Conservation (phyloP, 1,284 basidiomycete genomes). For the Austroboletus olivaceoglutinosus region DNA sequence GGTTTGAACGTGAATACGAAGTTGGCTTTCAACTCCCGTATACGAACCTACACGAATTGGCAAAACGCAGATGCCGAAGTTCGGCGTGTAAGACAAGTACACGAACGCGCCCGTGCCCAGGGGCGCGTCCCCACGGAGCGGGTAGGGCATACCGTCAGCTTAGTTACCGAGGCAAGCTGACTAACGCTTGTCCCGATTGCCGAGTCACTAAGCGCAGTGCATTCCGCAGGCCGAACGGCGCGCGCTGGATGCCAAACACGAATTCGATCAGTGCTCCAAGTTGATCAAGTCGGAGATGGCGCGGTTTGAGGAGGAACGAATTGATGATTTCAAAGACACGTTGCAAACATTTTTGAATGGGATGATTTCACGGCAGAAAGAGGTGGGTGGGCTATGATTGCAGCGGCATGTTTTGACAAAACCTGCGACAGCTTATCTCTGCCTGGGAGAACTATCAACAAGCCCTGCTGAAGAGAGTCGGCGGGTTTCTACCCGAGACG, state of each 20-base stretch:
- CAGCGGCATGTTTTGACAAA: background rate
- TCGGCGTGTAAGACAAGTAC: conserved; percentile 64
- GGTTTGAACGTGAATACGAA: conserved; percentile 28
- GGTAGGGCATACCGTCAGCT: conserved; percentile 63
- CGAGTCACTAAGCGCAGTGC: conserved; percentile 1
- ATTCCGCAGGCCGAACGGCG: conserved; percentile 68
- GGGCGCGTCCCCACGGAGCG: conserved; percentile 68
- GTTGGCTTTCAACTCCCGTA: conserved; percentile 84
- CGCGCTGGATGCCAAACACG: conserved; percentile 75
- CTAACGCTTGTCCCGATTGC: background rate
- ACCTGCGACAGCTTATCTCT: conserved; percentile 52
- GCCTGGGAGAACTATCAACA: conserved; percentile 78
- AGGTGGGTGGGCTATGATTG: conserved; percentile 47
- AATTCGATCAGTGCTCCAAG: conserved; percentile 86
- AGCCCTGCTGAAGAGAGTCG: conserved; percentile 50
- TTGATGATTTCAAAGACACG: conserved; percentile 83
- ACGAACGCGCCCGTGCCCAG: conserved; percentile 80
- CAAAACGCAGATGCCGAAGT: conserved; percentile 78
- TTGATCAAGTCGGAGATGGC: conserved; percentile 89
- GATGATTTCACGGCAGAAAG: conserved; percentile 79
- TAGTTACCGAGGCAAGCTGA: conserved; percentile 70
- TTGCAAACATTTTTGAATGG: conserved; percentile 78
- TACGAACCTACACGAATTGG: conserved; percentile 81
- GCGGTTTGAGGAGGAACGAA: conserved; percentile 91
- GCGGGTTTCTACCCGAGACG: background rate